Conservation (phyloP, 2,329 filamentous ascomycete genomes). For the Boeremia exigua region DNA sequence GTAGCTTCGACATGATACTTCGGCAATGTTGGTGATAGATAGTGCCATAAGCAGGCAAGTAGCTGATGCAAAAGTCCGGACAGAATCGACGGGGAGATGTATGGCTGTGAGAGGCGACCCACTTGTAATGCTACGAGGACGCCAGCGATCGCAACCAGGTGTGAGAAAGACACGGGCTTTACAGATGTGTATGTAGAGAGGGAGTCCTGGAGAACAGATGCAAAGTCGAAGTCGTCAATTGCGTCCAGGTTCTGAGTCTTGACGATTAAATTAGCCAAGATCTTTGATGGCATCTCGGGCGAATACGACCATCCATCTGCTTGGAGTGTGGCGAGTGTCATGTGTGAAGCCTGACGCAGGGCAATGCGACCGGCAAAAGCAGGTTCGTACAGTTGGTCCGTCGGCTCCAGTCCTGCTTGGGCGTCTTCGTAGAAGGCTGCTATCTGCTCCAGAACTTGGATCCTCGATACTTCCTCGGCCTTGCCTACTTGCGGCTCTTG, state of each 20-base stretch:
- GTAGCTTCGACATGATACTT: conserved; percentile 96
- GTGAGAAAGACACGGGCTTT: conserved; percentile 30
- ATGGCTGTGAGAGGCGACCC: conserved; percentile 29
- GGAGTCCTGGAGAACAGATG: conserved; percentile 30
- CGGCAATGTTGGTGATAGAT: conserved; percentile 79
- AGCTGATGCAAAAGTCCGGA: conserved; percentile 71
- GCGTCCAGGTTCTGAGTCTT: conserved; percentile 35
- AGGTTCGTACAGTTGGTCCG: conserved; percentile 36
- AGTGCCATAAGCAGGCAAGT: conserved; percentile 76
- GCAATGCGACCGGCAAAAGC: conserved; percentile 35
- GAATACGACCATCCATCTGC: conserved; percentile 14
- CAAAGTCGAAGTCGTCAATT: conserved; percentile 36
- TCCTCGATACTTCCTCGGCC: conserved; percentile 10
- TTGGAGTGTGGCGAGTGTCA: conserved; percentile 34
- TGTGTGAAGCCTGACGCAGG: conserved; percentile 38
- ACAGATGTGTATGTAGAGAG: conserved; percentile 19
- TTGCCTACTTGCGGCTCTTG: conserved; percentile 11
- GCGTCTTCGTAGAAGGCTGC: conserved; percentile 44
- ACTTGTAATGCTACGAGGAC: conserved; percentile 44
- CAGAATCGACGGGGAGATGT: conserved; percentile 53
- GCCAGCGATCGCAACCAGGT: conserved; percentile 40
- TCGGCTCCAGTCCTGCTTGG: conserved; percentile 43
- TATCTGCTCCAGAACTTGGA: conserved; percentile 29
- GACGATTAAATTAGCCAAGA: conserved; percentile 43
- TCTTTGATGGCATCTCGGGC: conserved; percentile 40